Evolutionary conservation across 2,329 filamentous ascomycete genomes (phyloP).

Genomic region (Hymenoscyphus repandus): DNA sequence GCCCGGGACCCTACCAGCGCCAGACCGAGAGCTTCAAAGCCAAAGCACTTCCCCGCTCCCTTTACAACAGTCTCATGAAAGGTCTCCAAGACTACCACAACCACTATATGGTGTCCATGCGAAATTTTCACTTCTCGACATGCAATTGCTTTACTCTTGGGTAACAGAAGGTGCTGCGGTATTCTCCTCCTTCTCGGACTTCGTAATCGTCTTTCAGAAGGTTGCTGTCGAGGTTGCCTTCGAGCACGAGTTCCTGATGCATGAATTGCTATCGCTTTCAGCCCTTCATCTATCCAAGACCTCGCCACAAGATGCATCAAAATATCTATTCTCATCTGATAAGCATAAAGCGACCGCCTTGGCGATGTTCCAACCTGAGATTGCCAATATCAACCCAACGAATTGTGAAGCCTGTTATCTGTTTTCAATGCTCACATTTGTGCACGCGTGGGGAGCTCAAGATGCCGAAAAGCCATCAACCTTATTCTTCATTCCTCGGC

Average conservation of each 20-base stretch:
- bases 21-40: not conserved
- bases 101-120: not conserved
- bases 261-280: constrained; percentile 32
- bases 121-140: constrained; percentile 31
- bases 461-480: constrained; percentile 20
- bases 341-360: constrained; percentile 30
- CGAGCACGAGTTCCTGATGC: constrained; percentile 32
- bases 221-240: constrained; percentile 23
- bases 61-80: not conserved
- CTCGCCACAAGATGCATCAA: constrained; percentile 16
- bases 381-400: constrained; percentile 41
- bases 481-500: constrained; percentile 32
- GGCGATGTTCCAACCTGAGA: constrained; percentile 28
- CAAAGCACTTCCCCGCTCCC: not conserved
- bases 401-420: constrained; percentile 31
- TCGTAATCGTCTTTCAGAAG: constrained; percentile 20
- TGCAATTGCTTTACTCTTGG: constrained; percentile 41
- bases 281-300: constrained; percentile 34
- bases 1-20: not conserved
- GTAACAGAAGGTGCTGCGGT: constrained; percentile 33
- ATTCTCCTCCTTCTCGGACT: constrained; percentile 16
- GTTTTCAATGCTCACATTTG: constrained; percentile 30
- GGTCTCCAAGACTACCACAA: not conserved
- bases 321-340: constrained; percentile 28
- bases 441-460: constrained; percentile 31